Evolutionary conservation across 2,329 filamentous ascomycete genomes (phyloP), one percentile per base, ranked within the genome.

Genomic region (Venturia aucupariae): DNA sequence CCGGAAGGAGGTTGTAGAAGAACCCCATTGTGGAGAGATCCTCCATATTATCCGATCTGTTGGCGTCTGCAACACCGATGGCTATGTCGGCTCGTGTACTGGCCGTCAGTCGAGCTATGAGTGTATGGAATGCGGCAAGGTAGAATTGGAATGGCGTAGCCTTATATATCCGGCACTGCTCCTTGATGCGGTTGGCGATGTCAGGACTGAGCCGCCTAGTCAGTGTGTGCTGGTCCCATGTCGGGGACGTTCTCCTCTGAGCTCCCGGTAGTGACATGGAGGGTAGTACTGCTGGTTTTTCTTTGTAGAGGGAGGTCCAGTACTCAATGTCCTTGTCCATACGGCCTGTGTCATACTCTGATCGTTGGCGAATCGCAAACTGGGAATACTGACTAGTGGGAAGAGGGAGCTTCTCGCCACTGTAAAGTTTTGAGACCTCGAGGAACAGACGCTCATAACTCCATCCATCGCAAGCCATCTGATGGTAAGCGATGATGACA

Each of bases 401-500:
- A 0, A 38, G 66, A 22, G 55, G 69, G 15, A 74, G 69, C 3
- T 38, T 57, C 19, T 66, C 59, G 15, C 73, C 71, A 1, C 70
- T 70, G 68, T 83, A 83, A 0, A 70, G 74, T 35, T 72, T 75
- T n/a, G 79, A 72, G 3, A 83, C 64, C 44, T 84, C 80, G 0
- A 66, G 35, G 15, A 81, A 64, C 22, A 84, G 71, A 2, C 82
- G 67, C 11, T 78, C 67, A 3, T 75, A 75, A 55, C 79, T 79
- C 44, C 77, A 66, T 0, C 78, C 80, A 66, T 84, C 82, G 73
- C 84, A 76, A 41, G 74, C 70, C 44, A 84, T 82, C 67, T 83
- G 81, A 65, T 83, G 81, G 57, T 73, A 75, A 0, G 71, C 71
- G 5, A 84, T 59, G 0, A 84, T 46, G 3, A 83, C 65, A 67